Evolutionary conservation across 2,329 filamentous ascomycete species (phyloP).

Genomic region (Trichoderma brevicompactum): DNA sequence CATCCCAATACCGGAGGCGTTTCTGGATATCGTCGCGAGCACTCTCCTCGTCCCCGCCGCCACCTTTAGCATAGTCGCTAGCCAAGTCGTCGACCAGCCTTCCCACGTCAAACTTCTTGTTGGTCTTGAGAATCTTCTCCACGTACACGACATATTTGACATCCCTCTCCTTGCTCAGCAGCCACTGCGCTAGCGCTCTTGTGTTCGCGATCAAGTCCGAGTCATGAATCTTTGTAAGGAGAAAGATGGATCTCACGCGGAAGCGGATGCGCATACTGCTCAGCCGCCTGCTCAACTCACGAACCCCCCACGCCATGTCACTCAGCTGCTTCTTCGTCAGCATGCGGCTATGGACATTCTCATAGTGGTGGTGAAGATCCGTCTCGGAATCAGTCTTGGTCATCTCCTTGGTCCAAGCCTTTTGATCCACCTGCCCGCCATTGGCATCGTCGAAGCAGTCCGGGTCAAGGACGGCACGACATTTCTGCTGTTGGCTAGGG

Average conservation of each 20-base stretch:
- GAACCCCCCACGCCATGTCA: conserved; percentile 96
- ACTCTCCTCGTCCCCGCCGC: conserved; percentile 41
- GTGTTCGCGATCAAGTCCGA: conserved; percentile 77
- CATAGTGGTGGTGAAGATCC: conserved; percentile 42
- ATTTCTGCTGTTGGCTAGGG: conserved; percentile 29
- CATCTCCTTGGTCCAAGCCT: conserved; percentile 57
- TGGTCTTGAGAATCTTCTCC: conserved; percentile 73
- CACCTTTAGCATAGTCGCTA: conserved; percentile 46
- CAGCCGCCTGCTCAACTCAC: conserved; percentile 84
- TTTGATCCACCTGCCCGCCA: conserved; percentile 61
- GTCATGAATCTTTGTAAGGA: conserved; percentile 93
- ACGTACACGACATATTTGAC: conserved; percentile 79
- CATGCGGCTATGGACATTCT: conserved; percentile 65
- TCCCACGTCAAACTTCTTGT: conserved; percentile 73
- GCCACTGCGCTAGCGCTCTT: conserved; percentile 76
- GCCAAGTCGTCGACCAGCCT: conserved; percentile 68
- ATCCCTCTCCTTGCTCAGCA: conserved; percentile 71
- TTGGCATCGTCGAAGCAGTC: conserved; percentile 46
- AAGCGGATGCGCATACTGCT: conserved; percentile 83
- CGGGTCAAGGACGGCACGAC: conserved; percentile 45
- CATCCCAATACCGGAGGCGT: conserved; percentile 81
- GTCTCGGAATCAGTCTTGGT: conserved; percentile 48
- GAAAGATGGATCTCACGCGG: conserved; percentile 79
- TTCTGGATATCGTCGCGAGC: conserved; percentile 46
- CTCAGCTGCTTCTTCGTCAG: conserved; percentile 93